phyloP scores from a whole-genome alignment of 2,329 filamentous ascomycete genomes.

The Colletotrichum gloeosporioides region DNA sequence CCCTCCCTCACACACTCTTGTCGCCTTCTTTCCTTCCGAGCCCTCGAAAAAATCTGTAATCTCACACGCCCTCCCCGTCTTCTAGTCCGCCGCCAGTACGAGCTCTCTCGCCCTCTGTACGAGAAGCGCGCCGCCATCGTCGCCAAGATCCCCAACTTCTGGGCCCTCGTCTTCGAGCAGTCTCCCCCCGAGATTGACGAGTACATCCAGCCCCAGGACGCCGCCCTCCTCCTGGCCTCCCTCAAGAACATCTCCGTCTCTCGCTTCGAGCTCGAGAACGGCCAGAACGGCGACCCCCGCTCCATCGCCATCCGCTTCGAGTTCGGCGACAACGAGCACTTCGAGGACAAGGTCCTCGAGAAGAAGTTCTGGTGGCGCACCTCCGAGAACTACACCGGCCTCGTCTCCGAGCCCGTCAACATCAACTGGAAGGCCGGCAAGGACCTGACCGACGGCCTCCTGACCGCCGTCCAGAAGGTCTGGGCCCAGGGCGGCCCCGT shows the following conservation, averaged over 20 bases:
- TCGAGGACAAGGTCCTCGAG: constrained; percentile 77
- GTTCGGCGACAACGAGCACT: constrained; percentile 83
- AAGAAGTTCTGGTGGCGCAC: constrained; percentile 92
- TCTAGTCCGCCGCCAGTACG: constrained; percentile 75
- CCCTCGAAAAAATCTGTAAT: neutral
- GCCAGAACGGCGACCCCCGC: constrained; percentile 75
- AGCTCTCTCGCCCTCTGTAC: constrained; percentile 74
- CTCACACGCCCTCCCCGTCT: neutral
- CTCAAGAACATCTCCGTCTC: constrained; percentile 75
- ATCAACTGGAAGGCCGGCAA: constrained; percentile 88
- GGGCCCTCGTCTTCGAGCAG: constrained; percentile 91
- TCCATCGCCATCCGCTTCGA: constrained; percentile 79
- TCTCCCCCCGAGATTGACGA: constrained; percentile 86
- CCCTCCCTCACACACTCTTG: neutral
- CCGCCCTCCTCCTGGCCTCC: constrained; percentile 70
- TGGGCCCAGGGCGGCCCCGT: constrained; percentile 55
- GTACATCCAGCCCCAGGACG: constrained; percentile 84
- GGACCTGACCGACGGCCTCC: constrained; percentile 83
- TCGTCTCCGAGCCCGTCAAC: constrained; percentile 87
- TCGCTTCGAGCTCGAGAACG: constrained; percentile 75
- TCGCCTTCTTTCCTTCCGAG: neutral
- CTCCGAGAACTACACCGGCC: constrained; percentile 71
- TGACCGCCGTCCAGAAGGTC: constrained; percentile 74
- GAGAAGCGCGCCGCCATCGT: constrained; percentile 75
- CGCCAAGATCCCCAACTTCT: constrained; percentile 83